A percentile compares a stretch with the other conserved stretches of the same genome.
Conservation (phyloP, 768 basidiomycete species). For the Phanerochaete carnosa region DNA sequence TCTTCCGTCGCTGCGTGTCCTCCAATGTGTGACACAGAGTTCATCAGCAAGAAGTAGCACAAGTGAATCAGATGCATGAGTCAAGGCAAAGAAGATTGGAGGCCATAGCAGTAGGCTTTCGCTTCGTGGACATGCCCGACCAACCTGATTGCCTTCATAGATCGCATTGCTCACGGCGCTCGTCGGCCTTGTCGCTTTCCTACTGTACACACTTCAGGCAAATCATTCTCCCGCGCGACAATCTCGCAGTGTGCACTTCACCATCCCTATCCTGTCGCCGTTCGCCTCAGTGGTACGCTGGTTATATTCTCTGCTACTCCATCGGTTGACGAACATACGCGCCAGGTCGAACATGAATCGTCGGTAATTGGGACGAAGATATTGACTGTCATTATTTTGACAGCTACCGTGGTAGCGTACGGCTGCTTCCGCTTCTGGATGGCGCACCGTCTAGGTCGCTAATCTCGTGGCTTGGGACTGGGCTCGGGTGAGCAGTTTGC, state of each 20-base stretch:
- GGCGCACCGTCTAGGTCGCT: neutral
- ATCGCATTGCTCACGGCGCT: slow-evolving; percentile 28
- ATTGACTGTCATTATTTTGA: slow-evolving; percentile 38
- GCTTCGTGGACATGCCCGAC: neutral
- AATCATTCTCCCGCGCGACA: neutral
- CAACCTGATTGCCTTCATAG: neutral
- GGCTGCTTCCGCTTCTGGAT: slow-evolving; percentile 42
- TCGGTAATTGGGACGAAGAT: slow-evolving; percentile 54
- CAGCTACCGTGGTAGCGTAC: slow-evolving; percentile 40
- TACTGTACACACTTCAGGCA: slow-evolving; percentile 3
- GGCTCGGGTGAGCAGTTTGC: too few relatives aligned
- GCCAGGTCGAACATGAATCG: slow-evolving; percentile 74
- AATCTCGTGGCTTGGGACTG: too few relatives aligned
- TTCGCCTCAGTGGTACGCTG: slow-evolving; percentile 70
- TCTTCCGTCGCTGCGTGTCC: neutral
- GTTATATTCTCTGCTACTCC: neutral
- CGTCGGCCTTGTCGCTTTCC: slow-evolving; percentile 29
- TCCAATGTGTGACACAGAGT: neutral
- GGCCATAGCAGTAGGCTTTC: slow-evolving; percentile 43
- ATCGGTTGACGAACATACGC: neutral
- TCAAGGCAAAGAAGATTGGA: slow-evolving; percentile 49
- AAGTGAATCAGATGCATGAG: slow-evolving; percentile 39
- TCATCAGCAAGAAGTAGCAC: slow-evolving; percentile 41
- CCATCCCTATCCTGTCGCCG: slow-evolving; percentile 74
- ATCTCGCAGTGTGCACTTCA: slow-evolving; percentile 50